Evolutionary conservation across 768 basidiomycete genomes (phyloP).

Genomic region (Suillus alpinus): DNA sequence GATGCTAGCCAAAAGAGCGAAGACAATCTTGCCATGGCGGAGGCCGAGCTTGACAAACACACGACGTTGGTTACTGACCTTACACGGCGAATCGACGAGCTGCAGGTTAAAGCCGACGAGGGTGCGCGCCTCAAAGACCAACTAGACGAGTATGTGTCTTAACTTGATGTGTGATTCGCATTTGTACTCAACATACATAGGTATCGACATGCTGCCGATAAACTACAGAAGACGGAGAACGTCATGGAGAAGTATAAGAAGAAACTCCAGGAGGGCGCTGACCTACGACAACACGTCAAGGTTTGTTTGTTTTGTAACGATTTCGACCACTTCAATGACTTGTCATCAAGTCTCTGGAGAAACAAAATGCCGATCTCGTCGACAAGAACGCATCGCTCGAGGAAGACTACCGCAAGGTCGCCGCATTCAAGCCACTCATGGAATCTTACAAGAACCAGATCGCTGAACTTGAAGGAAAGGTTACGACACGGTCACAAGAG

Average conservation of each 20-base stretch:
- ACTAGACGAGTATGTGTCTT: constrained; percentile 73
- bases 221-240: constrained; percentile 90
- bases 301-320: constrained; percentile 36
- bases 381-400: constrained; percentile 91
- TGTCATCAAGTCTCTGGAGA: constrained; percentile 69
- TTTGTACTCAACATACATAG: constrained; percentile 35
- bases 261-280: constrained; percentile 93
- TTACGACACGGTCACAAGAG: constrained; percentile 63
- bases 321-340: background rate
- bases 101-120: constrained; percentile 75
- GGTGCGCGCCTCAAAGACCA: constrained; percentile 84
- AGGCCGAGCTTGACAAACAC: constrained; percentile 82
- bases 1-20: constrained; percentile 84
- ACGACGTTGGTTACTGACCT: constrained; percentile 65
- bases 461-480: constrained; percentile 72
- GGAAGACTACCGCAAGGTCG: constrained; percentile 85
- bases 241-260: constrained; percentile 99
- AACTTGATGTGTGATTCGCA: background rate
- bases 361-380: constrained; percentile 88
- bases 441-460: constrained; percentile 92
- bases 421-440: constrained; percentile 83
- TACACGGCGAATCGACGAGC: constrained; percentile 76
- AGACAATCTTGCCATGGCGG: constrained; percentile 81
- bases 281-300: constrained; percentile 83
- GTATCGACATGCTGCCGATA: constrained; percentile 90